Conservation (phyloP, 23 red algal genomes). For the Gracilaria gracilis region DNA sequence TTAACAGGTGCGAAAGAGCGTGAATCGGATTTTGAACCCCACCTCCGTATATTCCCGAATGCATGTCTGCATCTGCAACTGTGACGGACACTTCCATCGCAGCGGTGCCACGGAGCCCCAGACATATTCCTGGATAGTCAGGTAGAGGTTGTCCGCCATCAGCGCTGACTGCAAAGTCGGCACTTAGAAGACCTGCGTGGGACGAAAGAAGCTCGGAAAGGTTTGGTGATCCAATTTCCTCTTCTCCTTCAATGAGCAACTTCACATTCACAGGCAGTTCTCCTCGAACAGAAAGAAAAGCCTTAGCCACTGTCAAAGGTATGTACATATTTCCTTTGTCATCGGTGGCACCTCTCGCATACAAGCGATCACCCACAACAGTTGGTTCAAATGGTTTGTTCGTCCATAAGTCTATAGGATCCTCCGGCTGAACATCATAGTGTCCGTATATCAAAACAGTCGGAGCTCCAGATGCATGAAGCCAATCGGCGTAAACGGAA, state of each 20-base stretch:
- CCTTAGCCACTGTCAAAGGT: conserved; percentile 67
- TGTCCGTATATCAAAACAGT: conserved; percentile 85
- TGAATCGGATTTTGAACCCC: conserved; percentile 92
- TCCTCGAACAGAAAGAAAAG: conserved; percentile 49
- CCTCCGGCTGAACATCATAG: conserved; percentile 94
- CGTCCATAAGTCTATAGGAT: conserved; percentile 80
- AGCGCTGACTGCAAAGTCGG: conserved; percentile 79
- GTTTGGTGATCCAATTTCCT: conserved; percentile 90
- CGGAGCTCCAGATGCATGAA: conserved; percentile 51
- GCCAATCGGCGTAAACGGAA: conserved; percentile 78
- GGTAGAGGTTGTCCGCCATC: conserved; percentile 81
- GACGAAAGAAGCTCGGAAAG: conserved; percentile 45
- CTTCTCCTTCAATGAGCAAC: conserved; percentile 90
- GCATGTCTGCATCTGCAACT: conserved; percentile 78
- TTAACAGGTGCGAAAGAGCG: conserved; percentile 69
- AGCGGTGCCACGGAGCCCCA: conserved; percentile 71
- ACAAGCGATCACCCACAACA: conserved; percentile 70
- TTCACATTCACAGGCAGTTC: conserved; percentile 85
- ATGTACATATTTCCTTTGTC: conserved; percentile 87
- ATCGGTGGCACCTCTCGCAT: conserved; percentile 89
- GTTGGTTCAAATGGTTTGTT: conserved; percentile 81
- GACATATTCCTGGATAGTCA: conserved; percentile 54
- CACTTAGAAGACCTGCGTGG: conserved; percentile 40
- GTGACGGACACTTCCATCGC: conserved; percentile 71
- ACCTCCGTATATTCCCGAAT: conserved; percentile 86